Evolutionary conservation across 495 filamentous ascomycete species (phyloP).

Genomic region (Darksidea phi): DNA sequence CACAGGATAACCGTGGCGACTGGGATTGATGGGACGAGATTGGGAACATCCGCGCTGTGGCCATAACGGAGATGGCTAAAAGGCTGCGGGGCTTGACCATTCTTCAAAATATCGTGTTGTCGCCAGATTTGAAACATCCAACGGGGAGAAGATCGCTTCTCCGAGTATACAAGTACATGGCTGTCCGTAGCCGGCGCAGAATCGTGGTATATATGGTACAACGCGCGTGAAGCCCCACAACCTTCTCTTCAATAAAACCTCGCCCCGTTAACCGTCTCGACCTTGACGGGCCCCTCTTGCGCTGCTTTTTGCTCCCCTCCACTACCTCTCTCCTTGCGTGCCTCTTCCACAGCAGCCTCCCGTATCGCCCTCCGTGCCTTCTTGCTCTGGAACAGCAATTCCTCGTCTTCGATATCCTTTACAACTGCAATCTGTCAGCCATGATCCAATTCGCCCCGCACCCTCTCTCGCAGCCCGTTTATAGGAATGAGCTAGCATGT

Average conservation of each 20-base stretch:
- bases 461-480: conserved; percentile 9
- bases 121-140: too few relatives aligned
- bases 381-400: conserved; percentile 58
- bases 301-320: not conserved
- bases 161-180: not conserved
- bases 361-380: conserved; percentile 39
- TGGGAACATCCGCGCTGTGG: too few relatives aligned
- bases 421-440: conserved; percentile 55
- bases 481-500: conserved; percentile 10
- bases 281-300: conserved; percentile 13
- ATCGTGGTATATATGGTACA: not conserved
- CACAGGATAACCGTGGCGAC: too few relatives aligned
- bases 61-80: too few relatives aligned
- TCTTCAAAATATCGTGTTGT: too few relatives aligned
- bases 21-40: too few relatives aligned
- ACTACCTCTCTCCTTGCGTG: conserved; percentile 7
- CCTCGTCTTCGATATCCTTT: conserved; percentile 76
- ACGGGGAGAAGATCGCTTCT: too few relatives aligned
- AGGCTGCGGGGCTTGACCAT: too few relatives aligned
- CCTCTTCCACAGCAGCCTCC: conserved; percentile 34
- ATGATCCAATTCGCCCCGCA: not conserved
- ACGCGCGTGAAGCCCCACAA: not conserved
- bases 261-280: conserved; percentile 23
- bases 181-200: not conserved
- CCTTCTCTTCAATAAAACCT: conserved; percentile 26